Evolutionary conservation across 2,329 filamentous ascomycete genomes (phyloP).

Genomic region (Colletotrichum sublineola): DNA sequence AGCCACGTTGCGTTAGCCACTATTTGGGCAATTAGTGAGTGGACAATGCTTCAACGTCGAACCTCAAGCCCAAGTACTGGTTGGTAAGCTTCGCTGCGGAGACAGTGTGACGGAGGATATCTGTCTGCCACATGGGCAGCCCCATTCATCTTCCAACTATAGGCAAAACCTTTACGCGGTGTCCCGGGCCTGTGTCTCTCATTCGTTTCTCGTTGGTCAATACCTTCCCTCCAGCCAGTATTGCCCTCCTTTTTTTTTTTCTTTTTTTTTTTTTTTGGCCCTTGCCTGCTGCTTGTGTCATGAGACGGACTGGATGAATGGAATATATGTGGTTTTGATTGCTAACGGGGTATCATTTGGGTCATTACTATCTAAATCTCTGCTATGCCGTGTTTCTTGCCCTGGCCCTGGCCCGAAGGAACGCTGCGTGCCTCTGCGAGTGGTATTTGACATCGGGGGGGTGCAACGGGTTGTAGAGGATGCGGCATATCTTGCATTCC

Average conservation of each 20-base stretch:
- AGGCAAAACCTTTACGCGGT: too few relatives aligned
- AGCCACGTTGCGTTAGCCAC: too few relatives aligned
- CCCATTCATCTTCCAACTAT: too few relatives aligned
- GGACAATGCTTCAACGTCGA: too few relatives aligned
- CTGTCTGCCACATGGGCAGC: too few relatives aligned
- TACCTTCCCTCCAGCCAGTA: too few relatives aligned
- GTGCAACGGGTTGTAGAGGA: slow-evolving; percentile 59
- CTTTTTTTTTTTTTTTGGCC: background rate
- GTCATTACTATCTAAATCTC: slow-evolving; percentile 12
- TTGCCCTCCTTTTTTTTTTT: background rate
- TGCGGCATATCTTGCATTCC: slow-evolving; percentile 59
- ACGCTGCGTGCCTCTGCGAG: slow-evolving; percentile 51
- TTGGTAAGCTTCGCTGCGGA: too few relatives aligned
- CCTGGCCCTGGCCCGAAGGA: slow-evolving; percentile 7
- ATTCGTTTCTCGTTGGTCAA: too few relatives aligned
- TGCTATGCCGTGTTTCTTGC: background rate
- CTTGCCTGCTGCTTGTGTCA: background rate
- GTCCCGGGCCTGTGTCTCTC: too few relatives aligned
- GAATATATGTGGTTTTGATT: background rate
- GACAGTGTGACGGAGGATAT: too few relatives aligned
- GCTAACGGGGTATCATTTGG: slow-evolving; percentile 32
- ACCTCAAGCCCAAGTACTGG: too few relatives aligned
- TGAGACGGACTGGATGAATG: background rate
- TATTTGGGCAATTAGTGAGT: too few relatives aligned
- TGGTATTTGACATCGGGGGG: slow-evolving; percentile 60